Conservation (phyloP, 1,284 basidiomycete genomes). For the Tylopilus sp. region DNA sequence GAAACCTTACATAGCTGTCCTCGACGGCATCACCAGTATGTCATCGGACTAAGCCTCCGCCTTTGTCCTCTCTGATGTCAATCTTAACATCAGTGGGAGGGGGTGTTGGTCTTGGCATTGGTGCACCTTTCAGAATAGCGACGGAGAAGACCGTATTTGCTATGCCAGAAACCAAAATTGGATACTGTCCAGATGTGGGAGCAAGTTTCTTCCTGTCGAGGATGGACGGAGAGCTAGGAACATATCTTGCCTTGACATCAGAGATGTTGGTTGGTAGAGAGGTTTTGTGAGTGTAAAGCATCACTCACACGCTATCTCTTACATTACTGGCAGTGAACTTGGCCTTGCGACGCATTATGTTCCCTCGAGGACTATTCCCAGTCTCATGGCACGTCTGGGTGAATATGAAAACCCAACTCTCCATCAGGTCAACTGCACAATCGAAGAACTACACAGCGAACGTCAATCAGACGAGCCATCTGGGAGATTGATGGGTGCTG, state of each 20-base stretch:
- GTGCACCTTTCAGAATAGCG: slow-evolving; percentile 88
- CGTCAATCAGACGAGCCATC: slow-evolving; percentile 54
- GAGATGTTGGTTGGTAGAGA: slow-evolving; percentile 70
- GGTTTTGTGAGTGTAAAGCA: slow-evolving; percentile 64
- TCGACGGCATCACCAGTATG: slow-evolving; percentile 91
- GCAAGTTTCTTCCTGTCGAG: slow-evolving; percentile 86
- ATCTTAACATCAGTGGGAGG: slow-evolving; percentile 75
- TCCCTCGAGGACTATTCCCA: slow-evolving; percentile 68
- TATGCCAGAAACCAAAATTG: slow-evolving; percentile 98
- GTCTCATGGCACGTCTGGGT: slow-evolving; percentile 60
- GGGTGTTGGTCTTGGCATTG: slow-evolving; percentile 87
- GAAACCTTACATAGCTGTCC: slow-evolving; percentile 86
- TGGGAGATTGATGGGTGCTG: slow-evolving; percentile 56
- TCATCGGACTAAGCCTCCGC: slow-evolving; percentile 21
- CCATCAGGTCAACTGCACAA: slow-evolving; percentile 50
- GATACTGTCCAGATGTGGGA: slow-evolving; percentile 89
- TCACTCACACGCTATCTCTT: slow-evolving; percentile 10
- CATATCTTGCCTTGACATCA: slow-evolving; percentile 91
- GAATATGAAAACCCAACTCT: slow-evolving; percentile 53
- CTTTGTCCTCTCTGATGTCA: slow-evolving; percentile 18
- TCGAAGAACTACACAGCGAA: slow-evolving; percentile 68
- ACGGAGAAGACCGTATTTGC: slow-evolving; percentile 91
- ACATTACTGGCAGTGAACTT: slow-evolving; percentile 56
- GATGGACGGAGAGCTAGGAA: slow-evolving; percentile 89
- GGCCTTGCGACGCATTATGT: slow-evolving; percentile 92